Percentiles rank a stretch among this genome's conserved stretches.
These are phyloP conservation scores for Trametopsis cervina DNA, from an alignment of 768 basidiomycete species.

Conservation along the genomic window DNA sequence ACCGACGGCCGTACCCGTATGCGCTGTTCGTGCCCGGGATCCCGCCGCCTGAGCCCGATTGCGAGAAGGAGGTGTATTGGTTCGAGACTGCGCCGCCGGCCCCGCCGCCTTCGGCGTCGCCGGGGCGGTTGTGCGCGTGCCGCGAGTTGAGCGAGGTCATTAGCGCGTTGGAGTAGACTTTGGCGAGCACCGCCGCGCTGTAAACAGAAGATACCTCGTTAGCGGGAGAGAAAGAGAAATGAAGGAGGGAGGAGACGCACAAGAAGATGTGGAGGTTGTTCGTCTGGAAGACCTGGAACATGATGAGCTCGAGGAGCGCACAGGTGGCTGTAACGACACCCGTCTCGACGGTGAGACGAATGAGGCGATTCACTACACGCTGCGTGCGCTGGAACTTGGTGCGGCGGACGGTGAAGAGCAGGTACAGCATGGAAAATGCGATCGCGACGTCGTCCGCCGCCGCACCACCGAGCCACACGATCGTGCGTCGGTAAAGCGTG, in stretches of 20 bases:
- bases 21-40: background rate
- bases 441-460: constrained; percentile 23
- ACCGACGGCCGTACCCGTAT: background rate
- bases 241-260: background rate
- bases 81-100: background rate
- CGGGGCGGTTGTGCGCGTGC: background rate
- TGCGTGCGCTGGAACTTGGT: background rate
- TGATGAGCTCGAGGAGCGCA: background rate
- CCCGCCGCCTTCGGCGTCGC: background rate
- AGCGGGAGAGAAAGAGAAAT: background rate
- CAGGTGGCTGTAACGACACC: constrained; percentile 4
- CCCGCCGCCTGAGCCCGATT: background rate
- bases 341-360: constrained; percentile 3
- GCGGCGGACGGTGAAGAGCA: background rate
- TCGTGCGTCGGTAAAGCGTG: constrained; percentile 2
- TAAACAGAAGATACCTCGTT: background rate
- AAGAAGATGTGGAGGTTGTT: background rate
- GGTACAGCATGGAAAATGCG: constrained; percentile 18
- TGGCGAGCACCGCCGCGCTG: constrained; percentile 3
- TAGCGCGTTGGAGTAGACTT: constrained; percentile 9
- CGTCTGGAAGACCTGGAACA: background rate
- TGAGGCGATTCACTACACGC: background rate
- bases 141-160: constrained; percentile 8
- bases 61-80: background rate
- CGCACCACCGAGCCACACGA: constrained; percentile 18